phyloP scores from a whole-genome alignment of 768 basidiomycete species.

The Tricholoma bakamatsutake region DNA sequence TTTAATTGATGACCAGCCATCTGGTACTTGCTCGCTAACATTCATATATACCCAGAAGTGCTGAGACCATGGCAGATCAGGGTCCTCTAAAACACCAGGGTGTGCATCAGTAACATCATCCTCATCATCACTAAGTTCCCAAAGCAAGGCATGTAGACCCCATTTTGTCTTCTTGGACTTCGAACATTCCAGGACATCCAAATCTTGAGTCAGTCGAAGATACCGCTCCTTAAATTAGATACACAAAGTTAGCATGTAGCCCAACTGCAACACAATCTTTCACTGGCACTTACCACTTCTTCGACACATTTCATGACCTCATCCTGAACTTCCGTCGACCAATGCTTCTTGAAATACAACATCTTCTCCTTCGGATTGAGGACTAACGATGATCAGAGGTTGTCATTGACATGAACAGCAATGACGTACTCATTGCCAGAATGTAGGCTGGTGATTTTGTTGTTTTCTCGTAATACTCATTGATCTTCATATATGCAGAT shows the following conservation, averaged over 20 bases:
- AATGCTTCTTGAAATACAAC: conserved; percentile 21
- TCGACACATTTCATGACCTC: conserved; percentile 6
- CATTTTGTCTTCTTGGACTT: not conserved
- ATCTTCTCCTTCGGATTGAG: conserved; percentile 20
- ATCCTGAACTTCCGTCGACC: conserved; percentile 15
- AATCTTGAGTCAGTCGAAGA: not conserved
- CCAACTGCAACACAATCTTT: not conserved
- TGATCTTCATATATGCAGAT: too few relatives aligned
- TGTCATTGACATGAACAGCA: too few relatives aligned
- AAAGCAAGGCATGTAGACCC: not conserved
- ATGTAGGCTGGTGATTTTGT: too few relatives aligned
- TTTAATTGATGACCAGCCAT: conserved; percentile 15
- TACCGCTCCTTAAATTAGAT: not conserved
- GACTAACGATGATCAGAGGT: conserved; percentile 9
- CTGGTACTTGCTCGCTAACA: conserved; percentile 7
- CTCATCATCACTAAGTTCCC: not conserved
- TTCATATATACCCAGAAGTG: conserved; percentile 16
- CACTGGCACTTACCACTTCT: not conserved
- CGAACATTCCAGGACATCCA: not conserved
- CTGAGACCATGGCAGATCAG: conserved; percentile 8
- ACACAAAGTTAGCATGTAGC: not conserved
- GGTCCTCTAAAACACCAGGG: too few relatives aligned
- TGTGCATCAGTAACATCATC: not conserved
- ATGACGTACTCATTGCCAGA: too few relatives aligned
- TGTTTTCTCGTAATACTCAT: too few relatives aligned